Evolutionary conservation across 768 basidiomycete genomes (phyloP).

Genomic region (Lentinula guzmanii): DNA sequence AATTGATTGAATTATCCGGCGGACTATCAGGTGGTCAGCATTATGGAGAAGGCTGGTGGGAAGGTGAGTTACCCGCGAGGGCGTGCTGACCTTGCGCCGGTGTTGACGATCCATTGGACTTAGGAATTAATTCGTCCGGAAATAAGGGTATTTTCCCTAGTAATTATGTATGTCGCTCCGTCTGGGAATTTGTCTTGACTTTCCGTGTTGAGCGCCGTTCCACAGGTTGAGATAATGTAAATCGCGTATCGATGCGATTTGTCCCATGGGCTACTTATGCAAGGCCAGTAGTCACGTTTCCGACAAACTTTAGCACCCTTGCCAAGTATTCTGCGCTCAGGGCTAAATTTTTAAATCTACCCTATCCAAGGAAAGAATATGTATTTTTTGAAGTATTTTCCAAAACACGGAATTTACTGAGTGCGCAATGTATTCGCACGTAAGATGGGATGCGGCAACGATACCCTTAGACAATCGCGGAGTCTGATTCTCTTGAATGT

Average conservation of each 20-base stretch:
- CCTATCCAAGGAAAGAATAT: too few relatives aligned
- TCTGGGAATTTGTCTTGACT: not conserved
- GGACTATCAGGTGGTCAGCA: conserved; percentile 56
- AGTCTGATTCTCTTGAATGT: not conserved
- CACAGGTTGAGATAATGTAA: conserved; percentile 47
- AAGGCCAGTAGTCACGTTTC: too few relatives aligned
- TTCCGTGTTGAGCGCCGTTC: not conserved
- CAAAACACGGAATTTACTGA: too few relatives aligned
- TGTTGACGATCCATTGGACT: conserved; percentile 14
- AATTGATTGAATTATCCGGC: conserved; percentile 56
- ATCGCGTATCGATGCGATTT: not conserved
- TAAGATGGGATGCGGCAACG: not conserved
- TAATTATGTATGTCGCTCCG: conserved; percentile 62
- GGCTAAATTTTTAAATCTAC: too few relatives aligned
- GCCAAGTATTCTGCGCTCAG: too few relatives aligned
- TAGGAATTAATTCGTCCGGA: conserved; percentile 57
- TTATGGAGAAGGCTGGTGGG: conserved; percentile 83
- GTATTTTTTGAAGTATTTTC: too few relatives aligned
- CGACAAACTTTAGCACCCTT: too few relatives aligned
- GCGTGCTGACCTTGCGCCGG: not conserved
- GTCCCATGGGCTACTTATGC: too few relatives aligned
- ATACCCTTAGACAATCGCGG: not conserved
- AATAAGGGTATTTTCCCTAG: conserved; percentile 81
- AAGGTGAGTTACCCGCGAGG: conserved; percentile 42
- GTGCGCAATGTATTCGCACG: not conserved